Evolutionary conservation across 2,329 filamentous ascomycete species (phyloP).

Genomic region (Neonectria faginata): DNA sequence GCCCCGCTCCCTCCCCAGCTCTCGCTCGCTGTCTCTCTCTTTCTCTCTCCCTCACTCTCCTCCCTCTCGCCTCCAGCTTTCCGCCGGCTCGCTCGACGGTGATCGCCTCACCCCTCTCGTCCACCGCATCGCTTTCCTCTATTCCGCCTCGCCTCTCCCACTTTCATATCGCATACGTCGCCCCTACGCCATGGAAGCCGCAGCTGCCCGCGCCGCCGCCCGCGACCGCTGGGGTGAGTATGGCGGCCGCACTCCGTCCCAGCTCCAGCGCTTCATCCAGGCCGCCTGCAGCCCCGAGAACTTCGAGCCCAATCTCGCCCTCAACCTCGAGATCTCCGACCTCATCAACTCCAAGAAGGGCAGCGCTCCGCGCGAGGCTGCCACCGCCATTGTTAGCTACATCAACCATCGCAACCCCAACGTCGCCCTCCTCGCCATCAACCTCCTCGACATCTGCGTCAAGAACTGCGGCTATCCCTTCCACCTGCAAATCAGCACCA

Average conservation of each 20-base stretch:
- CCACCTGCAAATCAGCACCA: conserved; percentile 97
- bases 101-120: conserved; percentile 3
- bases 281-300: conserved; percentile 97
- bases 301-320: conserved; percentile 95
- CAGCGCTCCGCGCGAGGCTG: conserved; percentile 92
- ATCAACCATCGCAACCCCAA: conserved; percentile 98
- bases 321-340: conserved; percentile 96
- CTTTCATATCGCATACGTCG: not conserved
- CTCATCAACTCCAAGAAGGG: conserved; percentile 98
- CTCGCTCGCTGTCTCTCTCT: conserved; percentile 7
- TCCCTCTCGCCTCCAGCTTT: conserved; percentile 3
- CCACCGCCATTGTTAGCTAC: conserved; percentile 90
- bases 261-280: conserved; percentile 94
- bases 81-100: conserved; percentile 5
- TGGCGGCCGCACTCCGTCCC: conserved; percentile 81
- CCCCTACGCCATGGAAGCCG: conserved; percentile 80
- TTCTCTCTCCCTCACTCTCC: conserved; percentile 5
- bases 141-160: not conserved
- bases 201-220: conserved; percentile 93
- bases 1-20: conserved; percentile 14
- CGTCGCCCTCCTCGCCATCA: conserved; percentile 88
- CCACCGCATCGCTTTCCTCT: not conserved
- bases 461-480: conserved; percentile 99
- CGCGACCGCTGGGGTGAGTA: conserved; percentile 90
- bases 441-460: conserved; percentile 96